phyloP scores from a whole-genome alignment of 345 rosid species.

The Cochlearia excelsa region DNA sequence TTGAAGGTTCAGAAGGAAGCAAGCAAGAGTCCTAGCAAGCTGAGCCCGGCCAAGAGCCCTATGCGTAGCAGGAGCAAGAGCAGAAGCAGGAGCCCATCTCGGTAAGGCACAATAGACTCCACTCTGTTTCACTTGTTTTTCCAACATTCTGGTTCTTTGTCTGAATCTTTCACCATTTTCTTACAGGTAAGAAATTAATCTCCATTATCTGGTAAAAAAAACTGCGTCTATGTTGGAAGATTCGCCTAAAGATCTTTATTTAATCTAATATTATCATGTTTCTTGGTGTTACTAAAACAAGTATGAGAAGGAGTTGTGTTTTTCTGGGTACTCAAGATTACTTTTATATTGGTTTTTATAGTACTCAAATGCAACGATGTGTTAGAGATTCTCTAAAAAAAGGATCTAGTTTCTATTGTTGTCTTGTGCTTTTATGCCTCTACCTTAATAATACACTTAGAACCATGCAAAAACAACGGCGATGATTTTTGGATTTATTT shows the following conservation, averaged over 20 bases:
- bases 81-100: conserved; percentile 80
- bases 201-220: conserved; percentile 11
- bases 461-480: no score
- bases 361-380: no score
- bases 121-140: not conserved
- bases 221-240: conserved; percentile 18
- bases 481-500: no score
- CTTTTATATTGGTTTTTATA: no score
- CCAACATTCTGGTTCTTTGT: not conserved
- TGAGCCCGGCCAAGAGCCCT: conserved; percentile 69
- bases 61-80: conserved; percentile 51
- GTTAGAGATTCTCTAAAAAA: no score
- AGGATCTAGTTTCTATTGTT: no score
- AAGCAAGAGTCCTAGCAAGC: conserved; percentile 71
- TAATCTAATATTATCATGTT: not conserved
- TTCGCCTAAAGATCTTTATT: conserved; percentile 5
- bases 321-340: not conserved
- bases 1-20: conserved; percentile 51
- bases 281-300: conserved; percentile 7
- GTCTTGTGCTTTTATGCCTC: no score
- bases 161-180: conserved; percentile 10
- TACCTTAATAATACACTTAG: no score
- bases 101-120: conserved; percentile 39
- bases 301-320: conserved; percentile 22
- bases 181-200: conserved; percentile 22